Evolutionary conservation across 1,284 basidiomycete genomes (phyloP), one percentile per base, ranked within the genome.

Genomic region (Bjerkandera adusta): DNA sequence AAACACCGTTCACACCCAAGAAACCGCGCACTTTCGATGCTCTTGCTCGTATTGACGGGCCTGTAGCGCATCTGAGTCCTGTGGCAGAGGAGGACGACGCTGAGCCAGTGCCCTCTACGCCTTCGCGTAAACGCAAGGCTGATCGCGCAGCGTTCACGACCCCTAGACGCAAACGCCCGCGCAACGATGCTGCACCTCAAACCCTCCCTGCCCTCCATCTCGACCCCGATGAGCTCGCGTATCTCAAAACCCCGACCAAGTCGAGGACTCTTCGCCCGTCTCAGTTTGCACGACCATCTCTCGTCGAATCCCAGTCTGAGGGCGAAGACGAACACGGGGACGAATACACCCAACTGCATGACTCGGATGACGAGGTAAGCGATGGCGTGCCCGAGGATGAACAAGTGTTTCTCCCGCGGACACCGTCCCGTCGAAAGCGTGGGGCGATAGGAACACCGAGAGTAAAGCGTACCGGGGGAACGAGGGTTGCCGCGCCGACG

Each of bases 401-500:
- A 5, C 16, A 39, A 10, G 37, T 12, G 12, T 26, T 39, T 24
- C 8, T 4, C 43, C 52, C 22, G 37, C 49, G 30, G 45, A 51
- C 52, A 21, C 34, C 36, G 15, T 39, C 49, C 13, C 47, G 45
- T 5, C 57, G 57, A 1, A 57, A 60, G 34, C 57, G 55, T 5
- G 58, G 55, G 41, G n/a, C n/a, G n/a, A n/a, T n/a, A n/a, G 55
- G 42, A 5, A 29, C 36, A 8, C 45, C 54, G 36, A 48, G 49
- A 16, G 57, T 48, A 27, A 55, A 47, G 49, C 67, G 49, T 48
- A 55, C 59, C 10, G 63, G 52, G 2, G 43, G 39, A 12, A 30
- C 52, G 3, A 43, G 56, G 29, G 54, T 75, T 12, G 79, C 71
- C 1, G 75, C 75, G 22, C 81, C 83, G 4, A 86, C 84, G 0